Conservation (phyloP, 495 filamentous ascomycete genomes). For the Thozetella sp. region DNA sequence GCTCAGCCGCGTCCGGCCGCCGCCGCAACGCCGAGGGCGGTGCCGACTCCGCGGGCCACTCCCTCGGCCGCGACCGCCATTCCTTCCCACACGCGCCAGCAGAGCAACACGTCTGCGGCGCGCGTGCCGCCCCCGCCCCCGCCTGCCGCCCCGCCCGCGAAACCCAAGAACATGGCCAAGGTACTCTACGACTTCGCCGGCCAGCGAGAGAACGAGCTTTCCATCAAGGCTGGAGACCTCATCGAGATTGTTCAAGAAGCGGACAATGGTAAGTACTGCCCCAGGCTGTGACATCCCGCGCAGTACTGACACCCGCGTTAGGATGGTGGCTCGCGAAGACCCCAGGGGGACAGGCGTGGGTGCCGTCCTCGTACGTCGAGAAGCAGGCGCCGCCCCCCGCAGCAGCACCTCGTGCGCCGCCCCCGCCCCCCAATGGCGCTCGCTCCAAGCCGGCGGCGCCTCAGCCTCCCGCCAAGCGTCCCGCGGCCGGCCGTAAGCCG, state of each 20-base stretch:
- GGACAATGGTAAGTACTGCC: constrained; percentile 71
- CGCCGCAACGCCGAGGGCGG: constrained; percentile 43
- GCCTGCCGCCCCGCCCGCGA: constrained; percentile 71
- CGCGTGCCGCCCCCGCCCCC: constrained; percentile 66
- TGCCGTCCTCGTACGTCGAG: constrained; percentile 89
- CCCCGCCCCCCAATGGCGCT: constrained; percentile 49
- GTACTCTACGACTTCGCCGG: constrained; percentile 89
- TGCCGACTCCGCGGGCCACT: constrained; percentile 43
- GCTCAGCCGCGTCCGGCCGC: constrained; percentile 43
- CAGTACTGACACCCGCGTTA: constrained; percentile 30
- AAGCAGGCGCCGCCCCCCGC: constrained; percentile 70
- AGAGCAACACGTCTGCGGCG: constrained; percentile 47
- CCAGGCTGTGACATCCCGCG: background rate
- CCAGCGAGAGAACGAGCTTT: constrained; percentile 76
- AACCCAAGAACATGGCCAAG: constrained; percentile 73
- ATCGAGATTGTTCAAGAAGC: constrained; percentile 89
- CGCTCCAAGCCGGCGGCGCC: constrained; percentile 76
- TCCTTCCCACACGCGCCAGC: constrained; percentile 45
- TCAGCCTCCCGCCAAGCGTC: constrained; percentile 86
- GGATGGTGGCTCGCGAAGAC: constrained; percentile 95
- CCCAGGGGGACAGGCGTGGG: constrained; percentile 77
- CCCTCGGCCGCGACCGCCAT: constrained; percentile 31
- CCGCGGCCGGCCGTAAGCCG: constrained; percentile 66
- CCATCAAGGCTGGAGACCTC: constrained; percentile 73
- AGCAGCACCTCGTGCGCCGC: constrained; percentile 54